Conservation (phyloP, 2,329 filamentous ascomycete species). For the Aureobasidium sp. region DNA sequence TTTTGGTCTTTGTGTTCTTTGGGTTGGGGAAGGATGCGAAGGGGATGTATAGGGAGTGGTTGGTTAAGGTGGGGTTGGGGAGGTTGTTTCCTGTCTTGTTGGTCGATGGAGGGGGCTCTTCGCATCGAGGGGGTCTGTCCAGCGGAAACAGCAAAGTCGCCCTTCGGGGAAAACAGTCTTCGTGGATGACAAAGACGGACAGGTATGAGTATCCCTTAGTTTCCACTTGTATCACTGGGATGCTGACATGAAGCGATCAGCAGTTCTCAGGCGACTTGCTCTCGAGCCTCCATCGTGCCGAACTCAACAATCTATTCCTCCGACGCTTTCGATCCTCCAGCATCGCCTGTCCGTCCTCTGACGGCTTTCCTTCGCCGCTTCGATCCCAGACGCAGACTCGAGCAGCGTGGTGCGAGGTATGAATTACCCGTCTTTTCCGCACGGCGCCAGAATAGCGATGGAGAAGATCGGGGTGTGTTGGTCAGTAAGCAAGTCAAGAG, state of each 20-base stretch:
- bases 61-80: background rate
- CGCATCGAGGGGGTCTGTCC: background rate
- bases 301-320: background rate
- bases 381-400: background rate
- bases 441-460: background rate
- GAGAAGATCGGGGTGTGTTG: background rate
- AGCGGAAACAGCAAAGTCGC: background rate
- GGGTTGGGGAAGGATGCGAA: conserved; percentile 42
- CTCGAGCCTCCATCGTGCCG: background rate
- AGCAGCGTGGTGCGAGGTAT: background rate
- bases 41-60: conserved; percentile 41
- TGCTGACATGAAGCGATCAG: background rate
- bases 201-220: background rate
- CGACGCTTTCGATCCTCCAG: background rate
- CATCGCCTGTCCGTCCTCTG: background rate
- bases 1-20: conserved; percentile 51
- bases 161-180: background rate
- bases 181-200: background rate
- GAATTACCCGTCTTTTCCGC: background rate
- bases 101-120: background rate
- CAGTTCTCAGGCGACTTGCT: background rate
- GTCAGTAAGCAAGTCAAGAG: conserved; percentile 8
- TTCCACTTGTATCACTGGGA: no score
- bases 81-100: background rate
- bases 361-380: background rate